Conservation (phyloP, 2,329 filamentous ascomycete genomes). For the Xylariaceae sp. region DNA sequence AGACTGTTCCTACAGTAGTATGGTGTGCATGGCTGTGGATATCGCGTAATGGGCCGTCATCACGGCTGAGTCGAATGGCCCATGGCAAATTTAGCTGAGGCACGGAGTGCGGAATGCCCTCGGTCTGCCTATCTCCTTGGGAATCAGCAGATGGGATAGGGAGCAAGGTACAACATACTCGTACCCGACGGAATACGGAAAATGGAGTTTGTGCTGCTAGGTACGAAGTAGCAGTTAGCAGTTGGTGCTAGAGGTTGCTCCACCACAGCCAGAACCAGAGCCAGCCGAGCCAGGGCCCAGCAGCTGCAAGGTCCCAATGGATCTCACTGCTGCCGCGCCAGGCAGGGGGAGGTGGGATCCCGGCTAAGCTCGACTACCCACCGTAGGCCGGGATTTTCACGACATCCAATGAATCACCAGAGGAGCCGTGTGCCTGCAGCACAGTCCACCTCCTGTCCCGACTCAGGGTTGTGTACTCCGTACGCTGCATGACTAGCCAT, state of each 20-base stretch:
- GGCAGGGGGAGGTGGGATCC: constrained; percentile 5
- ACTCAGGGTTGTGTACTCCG: constrained; percentile 24
- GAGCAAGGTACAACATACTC: too few relatives aligned
- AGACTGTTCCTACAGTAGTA: constrained; percentile 18
- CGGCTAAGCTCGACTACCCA: constrained; percentile 31
- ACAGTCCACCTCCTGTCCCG: constrained; percentile 5
- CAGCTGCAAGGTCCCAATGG: constrained; percentile 25
- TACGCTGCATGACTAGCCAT: constrained; percentile 20
- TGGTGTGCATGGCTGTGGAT: constrained; percentile 7
- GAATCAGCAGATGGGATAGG: constrained; percentile 20
- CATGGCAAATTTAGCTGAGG: background rate
- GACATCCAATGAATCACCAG: constrained; percentile 34
- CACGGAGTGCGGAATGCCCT: background rate
- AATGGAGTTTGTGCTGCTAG: too few relatives aligned
- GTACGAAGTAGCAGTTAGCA: too few relatives aligned
- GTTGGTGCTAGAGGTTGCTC: too few relatives aligned
- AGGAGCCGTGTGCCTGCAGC: constrained; percentile 32
- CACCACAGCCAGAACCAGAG: too few relatives aligned
- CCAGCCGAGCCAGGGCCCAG: background rate
- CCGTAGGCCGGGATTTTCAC: constrained; percentile 17
- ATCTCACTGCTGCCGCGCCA: constrained; percentile 12
- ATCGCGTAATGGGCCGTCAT: constrained; percentile 19
- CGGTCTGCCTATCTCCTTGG: constrained; percentile 4
- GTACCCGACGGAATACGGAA: too few relatives aligned
- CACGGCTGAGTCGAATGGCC: constrained; percentile 7